Percentiles rank a stretch among this genome's conserved stretches.
Conservation (phyloP, 495 filamentous ascomycete species). For the Daldinia caldariorum region DNA sequence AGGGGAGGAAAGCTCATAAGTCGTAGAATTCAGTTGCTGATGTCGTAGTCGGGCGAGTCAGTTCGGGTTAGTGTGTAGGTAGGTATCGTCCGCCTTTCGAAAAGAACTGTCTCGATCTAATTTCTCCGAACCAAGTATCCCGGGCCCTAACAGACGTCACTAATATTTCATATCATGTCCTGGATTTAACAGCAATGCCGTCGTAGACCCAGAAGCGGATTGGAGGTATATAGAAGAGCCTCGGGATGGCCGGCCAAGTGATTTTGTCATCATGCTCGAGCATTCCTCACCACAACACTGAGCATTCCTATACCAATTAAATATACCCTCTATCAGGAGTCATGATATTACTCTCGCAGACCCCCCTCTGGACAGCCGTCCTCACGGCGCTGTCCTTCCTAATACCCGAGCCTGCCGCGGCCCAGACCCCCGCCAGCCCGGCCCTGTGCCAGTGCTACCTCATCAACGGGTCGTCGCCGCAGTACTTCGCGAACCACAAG, state of each 20-base stretch:
- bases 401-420: neutral
- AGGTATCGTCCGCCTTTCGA: neutral
- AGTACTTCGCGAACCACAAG: conserved; percentile 69
- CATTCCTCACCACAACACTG: neutral
- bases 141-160: neutral
- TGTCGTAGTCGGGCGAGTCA: neutral
- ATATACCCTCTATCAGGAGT: neutral
- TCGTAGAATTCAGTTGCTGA: neutral
- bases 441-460: conserved; percentile 58
- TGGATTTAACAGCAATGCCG: neutral
- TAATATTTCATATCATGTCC: neutral
- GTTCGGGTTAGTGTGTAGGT: neutral
- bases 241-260: neutral
- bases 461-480: conserved; percentile 53
- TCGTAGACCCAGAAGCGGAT: neutral
- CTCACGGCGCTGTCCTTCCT: conserved; percentile 6
- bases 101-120: neutral
- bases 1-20: neutral
- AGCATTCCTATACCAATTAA: neutral
- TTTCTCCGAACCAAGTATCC: neutral
- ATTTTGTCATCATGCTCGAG: neutral
- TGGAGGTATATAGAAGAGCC: conserved; percentile 24
- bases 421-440: neutral
- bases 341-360: conserved; percentile 25
- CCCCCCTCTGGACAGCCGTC: conserved; percentile 3